Conservation (phyloP, 306 rosid genomes). For the Lagenaria siceraria region DNA sequence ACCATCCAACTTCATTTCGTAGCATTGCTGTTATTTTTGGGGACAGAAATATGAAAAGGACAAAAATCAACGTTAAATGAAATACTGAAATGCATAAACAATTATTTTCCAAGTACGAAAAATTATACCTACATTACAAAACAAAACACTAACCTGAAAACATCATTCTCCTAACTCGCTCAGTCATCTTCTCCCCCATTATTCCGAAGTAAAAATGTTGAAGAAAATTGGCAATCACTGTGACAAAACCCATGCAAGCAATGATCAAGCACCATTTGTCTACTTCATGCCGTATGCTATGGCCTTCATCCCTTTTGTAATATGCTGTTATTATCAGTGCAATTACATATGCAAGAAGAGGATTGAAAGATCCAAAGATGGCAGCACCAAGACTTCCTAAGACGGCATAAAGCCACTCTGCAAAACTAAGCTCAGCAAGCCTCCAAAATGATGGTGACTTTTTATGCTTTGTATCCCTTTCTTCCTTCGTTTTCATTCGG, state of each 20-base stretch:
- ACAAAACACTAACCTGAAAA: conserved; percentile 61
- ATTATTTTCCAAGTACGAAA: background rate
- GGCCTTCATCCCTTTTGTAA: conserved; percentile 27
- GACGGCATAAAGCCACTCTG: conserved; percentile 98
- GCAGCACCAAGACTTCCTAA: conserved; percentile 98
- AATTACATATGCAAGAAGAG: conserved; percentile 94
- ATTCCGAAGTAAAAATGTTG: conserved; percentile 99
- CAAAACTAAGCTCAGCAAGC: conserved; percentile 88
- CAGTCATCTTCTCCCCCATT: conserved; percentile 99
- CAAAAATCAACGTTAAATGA: background rate
- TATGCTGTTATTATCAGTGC: conserved; percentile 81
- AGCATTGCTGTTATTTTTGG: conserved; percentile 66
- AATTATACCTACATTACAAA: conserved; percentile 3
- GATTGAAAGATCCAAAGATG: conserved; percentile 96
- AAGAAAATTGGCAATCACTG: conserved; percentile 94
- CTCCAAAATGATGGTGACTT: conserved; percentile 88
- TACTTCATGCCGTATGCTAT: conserved; percentile 39
- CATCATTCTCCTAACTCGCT: conserved; percentile 99
- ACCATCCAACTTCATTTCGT: conserved; percentile 97
- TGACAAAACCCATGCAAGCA: conserved; percentile 94
- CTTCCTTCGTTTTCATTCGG: conserved; percentile 32
- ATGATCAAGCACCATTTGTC: conserved; percentile 94
- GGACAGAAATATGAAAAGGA: background rate
- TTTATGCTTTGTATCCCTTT: conserved; percentile 34
- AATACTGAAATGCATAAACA: background rate